A percentile compares a stretch with the other conserved stretches of the same genome.
These are phyloP conservation scores for Spinacia oleracea DNA, from an alignment of 179 eudicot genomes.

Conservation along the genomic window DNA sequence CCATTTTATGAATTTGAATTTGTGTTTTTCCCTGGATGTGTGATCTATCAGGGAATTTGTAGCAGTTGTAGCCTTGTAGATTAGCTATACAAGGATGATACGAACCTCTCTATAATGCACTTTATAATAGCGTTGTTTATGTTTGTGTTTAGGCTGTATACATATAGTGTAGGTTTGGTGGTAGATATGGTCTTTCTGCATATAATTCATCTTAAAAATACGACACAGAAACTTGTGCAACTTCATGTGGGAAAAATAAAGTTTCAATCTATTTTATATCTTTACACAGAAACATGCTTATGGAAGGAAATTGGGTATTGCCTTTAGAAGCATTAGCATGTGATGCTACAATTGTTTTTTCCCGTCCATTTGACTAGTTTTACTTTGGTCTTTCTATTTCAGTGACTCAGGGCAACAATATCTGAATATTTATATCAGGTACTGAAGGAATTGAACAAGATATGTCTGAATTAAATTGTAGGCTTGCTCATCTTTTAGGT, in stretches of 20 bases:
- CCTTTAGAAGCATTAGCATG: background rate
- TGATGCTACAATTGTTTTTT: background rate
- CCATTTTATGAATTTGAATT: no score
- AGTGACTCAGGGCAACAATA: background rate
- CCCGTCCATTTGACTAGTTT: background rate
- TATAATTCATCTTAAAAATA: no score
- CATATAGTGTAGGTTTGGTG: no score
- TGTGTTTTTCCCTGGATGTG: no score
- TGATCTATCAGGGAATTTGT: no score
- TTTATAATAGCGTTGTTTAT: no score
- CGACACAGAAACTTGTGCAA: background rate
- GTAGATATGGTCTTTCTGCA: no score
- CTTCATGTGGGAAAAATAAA: background rate
- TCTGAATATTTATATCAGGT: slow-evolving; percentile 45
- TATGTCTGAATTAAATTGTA: slow-evolving; percentile 79
- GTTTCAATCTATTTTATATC: background rate
- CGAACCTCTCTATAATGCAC: no score
- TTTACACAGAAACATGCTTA: background rate
- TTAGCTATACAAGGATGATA: no score
- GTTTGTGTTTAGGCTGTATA: no score
- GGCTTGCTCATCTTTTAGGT: slow-evolving; percentile 91
- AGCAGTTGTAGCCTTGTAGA: no score
- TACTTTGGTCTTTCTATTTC: background rate
- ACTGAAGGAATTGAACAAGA: slow-evolving; percentile 87
- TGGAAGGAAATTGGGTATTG: background rate